These are phyloP conservation scores for Penicillium paneum DNA, from an alignment of 2,329 filamentous ascomycete species.

Conservation along the genomic window DNA sequence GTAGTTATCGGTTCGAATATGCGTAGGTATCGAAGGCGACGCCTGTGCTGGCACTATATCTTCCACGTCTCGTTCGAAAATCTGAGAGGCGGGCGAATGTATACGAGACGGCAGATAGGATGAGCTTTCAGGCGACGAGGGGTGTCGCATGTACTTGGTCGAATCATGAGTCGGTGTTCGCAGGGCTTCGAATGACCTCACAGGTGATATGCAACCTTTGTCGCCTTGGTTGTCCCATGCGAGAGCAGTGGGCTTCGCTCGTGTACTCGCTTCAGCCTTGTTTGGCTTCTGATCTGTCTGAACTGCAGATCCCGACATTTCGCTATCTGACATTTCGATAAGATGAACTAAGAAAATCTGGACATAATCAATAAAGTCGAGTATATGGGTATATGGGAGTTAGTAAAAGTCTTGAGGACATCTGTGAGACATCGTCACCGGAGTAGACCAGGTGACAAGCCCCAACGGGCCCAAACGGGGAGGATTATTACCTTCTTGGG, in stretches of 20 bases:
- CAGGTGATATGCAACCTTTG: slow-evolving; percentile 13
- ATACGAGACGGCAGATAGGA: slow-evolving; percentile 67
- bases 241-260: slow-evolving; percentile 19
- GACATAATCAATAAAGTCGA: slow-evolving; percentile 16
- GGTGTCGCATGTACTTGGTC: slow-evolving; percentile 37
- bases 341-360: slow-evolving; percentile 3
- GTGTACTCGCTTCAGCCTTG: slow-evolving; percentile 1
- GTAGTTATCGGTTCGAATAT: slow-evolving; percentile 91
- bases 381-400: background rate
- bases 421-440: slow-evolving; percentile 11
- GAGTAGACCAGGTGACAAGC: slow-evolving; percentile 19
- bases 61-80: slow-evolving; percentile 94
- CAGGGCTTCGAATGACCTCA: slow-evolving; percentile 24
- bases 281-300: slow-evolving; percentile 11
- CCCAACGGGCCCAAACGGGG: background rate
- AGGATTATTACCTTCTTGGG: background rate
- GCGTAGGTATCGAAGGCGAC: slow-evolving; percentile 83
- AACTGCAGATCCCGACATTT: slow-evolving; percentile 8
- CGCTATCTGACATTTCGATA: slow-evolving; percentile 7
- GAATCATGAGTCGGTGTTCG: slow-evolving; percentile 19
- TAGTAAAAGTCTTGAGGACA: slow-evolving; percentile 12
- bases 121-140: slow-evolving; percentile 64
- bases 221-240: slow-evolving; percentile 9
- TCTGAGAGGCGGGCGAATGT: slow-evolving; percentile 73
- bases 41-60: slow-evolving; percentile 62